A percentile compares a stretch with the other conserved stretches of the same genome.
phyloP scores from a whole-genome alignment of 202 grass and related monocot species.

The Elaeis oleifera region DNA sequence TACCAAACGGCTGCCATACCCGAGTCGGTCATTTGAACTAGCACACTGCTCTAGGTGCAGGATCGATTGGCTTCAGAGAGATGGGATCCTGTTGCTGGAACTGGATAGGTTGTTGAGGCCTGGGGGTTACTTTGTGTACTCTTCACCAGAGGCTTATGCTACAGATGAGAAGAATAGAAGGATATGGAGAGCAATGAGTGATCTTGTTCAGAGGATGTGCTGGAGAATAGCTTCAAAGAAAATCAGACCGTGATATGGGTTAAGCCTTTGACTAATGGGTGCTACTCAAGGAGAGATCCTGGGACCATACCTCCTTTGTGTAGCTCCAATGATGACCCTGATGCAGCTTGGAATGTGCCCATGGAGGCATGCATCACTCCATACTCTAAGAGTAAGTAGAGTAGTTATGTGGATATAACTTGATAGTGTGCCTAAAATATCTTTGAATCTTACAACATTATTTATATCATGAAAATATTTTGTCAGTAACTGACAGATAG shows the following conservation, averaged over 20 bases:
- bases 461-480: not conserved
- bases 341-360: slow-evolving; percentile 71
- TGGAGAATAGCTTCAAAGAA: slow-evolving; percentile 62
- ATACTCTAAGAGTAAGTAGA: slow-evolving; percentile 51
- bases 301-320: slow-evolving; percentile 50
- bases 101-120: slow-evolving; percentile 60
- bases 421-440: slow-evolving; percentile 5
- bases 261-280: slow-evolving; percentile 66
- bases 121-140: slow-evolving; percentile 76
- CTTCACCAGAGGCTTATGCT: slow-evolving; percentile 66
- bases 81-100: slow-evolving; percentile 69
- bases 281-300: slow-evolving; percentile 59
- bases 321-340: slow-evolving; percentile 36
- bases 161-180: slow-evolving; percentile 43
- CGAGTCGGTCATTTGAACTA: slow-evolving; percentile 54
- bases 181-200: slow-evolving; percentile 61
- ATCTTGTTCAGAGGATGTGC: slow-evolving; percentile 57
- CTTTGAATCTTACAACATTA: not conserved
- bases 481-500: not conserved
- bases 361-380: slow-evolving; percentile 71
- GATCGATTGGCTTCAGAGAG: slow-evolving; percentile 74
- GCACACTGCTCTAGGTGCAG: slow-evolving; percentile 65
- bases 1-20: slow-evolving; percentile 58
- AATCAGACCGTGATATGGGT: slow-evolving; percentile 68
- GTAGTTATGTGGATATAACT: not conserved